Evolutionary conservation across 371 early-diverging fungal species (phyloP), one percentile per base, ranked within the genome.

Genomic region (Mortierella sp.): DNA sequence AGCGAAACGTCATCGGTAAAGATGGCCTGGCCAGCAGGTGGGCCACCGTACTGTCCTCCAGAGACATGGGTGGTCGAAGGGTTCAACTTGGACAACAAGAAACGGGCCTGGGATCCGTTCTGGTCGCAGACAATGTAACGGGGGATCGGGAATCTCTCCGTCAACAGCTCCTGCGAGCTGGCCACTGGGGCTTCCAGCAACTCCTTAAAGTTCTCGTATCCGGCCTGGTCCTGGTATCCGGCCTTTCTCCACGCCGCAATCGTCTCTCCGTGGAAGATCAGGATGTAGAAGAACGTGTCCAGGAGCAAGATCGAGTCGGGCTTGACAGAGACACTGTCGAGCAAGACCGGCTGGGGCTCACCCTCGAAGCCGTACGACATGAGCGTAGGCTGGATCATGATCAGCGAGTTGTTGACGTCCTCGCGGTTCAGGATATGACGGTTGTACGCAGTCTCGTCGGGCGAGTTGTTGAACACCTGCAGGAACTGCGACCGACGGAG

Each of bases 311-410:
- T 96, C 22, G 92, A 93, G 82, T 99, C 99, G 4, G 97, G 96
- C 79, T 97, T 95, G 84, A 99, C 94, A 45, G 99, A 99, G 48
- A 97, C 92, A 26, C 99, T 98, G 89, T 99, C 99, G 74, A 99
- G 87, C 53, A 99, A 89, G 1, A 99, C 99, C 2, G 99, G 99
- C 39, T 93, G 91, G 26, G 99, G 96, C 40, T 95, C 93, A 16
- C 91, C 93, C 52, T 97, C 95, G 77, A 99, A 97, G 26, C 93
- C 91, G 85, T 97, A 99, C 14, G 96, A 93, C 86, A 96, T 96
- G 70, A 99, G 89, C 1, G 99, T 97, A 2, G 99, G 99, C 86
- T 99, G 98, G 69, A 99, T 99, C 98, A 99, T 99, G 71, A 99
- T 97, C 44, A 99, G 89, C 43, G 98, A 96, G 80, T 96, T 97